A percentile compares a stretch with the other conserved stretches of the same genome.
Conservation (phyloP, 306 rosid genomes). For the Malus orientalis region DNA sequence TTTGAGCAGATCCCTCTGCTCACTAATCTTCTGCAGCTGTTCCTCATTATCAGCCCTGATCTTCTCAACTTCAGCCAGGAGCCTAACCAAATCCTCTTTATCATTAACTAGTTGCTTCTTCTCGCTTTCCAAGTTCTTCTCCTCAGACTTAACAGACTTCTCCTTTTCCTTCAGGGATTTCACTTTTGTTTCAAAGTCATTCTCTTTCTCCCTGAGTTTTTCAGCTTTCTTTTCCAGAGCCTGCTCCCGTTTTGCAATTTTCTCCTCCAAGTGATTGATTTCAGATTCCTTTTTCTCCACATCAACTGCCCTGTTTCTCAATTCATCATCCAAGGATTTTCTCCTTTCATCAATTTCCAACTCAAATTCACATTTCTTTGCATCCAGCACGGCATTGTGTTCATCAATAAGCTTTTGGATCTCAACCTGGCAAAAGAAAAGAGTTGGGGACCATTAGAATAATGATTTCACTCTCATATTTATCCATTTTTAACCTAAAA, state of each 20-base stretch:
- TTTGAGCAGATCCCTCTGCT: slow-evolving; percentile 53
- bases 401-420: slow-evolving; percentile 79
- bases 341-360: slow-evolving; percentile 69
- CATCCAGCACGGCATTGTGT: slow-evolving; percentile 55
- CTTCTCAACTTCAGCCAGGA: slow-evolving; percentile 66
- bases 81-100: slow-evolving; percentile 55
- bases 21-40: slow-evolving; percentile 51
- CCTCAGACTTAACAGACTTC: slow-evolving; percentile 55
- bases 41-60: slow-evolving; percentile 53
- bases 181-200: slow-evolving; percentile 58
- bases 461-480: neutral
- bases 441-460: neutral
- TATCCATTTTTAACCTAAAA: neutral
- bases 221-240: slow-evolving; percentile 77
- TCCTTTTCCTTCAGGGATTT: slow-evolving; percentile 75
- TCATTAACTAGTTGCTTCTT: slow-evolving; percentile 47
- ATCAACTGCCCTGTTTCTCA: slow-evolving; percentile 53
- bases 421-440: slow-evolving; percentile 48
- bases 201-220: slow-evolving; percentile 89
- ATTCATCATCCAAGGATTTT: slow-evolving; percentile 63
- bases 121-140: slow-evolving; percentile 56
- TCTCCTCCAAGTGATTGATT: slow-evolving; percentile 77
- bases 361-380: slow-evolving; percentile 69
- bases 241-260: slow-evolving; percentile 71
- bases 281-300: slow-evolving; percentile 85